Conservation (phyloP, 108 stramenopile genomes). For the Pseudonitzschia pungens region DNA sequence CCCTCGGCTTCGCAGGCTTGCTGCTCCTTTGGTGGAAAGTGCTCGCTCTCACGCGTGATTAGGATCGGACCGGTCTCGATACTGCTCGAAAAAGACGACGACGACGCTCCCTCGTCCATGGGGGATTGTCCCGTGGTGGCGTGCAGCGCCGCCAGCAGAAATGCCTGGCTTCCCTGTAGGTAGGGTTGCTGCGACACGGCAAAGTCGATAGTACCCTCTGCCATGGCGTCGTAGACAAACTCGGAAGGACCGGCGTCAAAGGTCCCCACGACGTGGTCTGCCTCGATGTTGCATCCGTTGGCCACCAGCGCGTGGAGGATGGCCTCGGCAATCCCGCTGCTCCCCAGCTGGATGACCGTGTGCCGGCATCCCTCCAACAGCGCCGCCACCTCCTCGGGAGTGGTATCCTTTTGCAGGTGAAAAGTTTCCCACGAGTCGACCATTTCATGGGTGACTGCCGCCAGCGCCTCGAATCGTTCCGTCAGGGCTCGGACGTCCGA, state of each 20-base stretch:
- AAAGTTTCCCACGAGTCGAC: neutral
- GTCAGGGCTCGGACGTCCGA: neutral
- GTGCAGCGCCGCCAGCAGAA: conserved; percentile 29
- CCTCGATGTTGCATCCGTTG: conserved; percentile 1
- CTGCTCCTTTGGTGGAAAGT: neutral
- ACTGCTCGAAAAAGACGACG: no score
- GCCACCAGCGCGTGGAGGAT: neutral
- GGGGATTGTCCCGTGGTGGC: conserved; percentile 23
- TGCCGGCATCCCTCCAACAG: neutral
- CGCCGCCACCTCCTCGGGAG: neutral
- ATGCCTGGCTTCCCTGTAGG: conserved; percentile 24
- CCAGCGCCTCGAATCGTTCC: neutral
- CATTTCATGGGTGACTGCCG: neutral
- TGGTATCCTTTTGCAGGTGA: neutral
- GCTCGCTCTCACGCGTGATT: neutral
- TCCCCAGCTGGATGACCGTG: neutral
- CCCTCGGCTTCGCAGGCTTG: neutral
- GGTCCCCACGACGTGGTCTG: neutral
- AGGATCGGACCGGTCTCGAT: conserved; percentile 3
- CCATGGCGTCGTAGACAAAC: conserved; percentile 20
- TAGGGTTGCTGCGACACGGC: conserved; percentile 21
- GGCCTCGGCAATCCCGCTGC: neutral
- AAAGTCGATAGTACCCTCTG: conserved; percentile 22
- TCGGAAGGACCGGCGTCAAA: neutral
- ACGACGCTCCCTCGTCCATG: neutral